A percentile compares a stretch with the other conserved stretches of the same genome.
phyloP scores from a whole-genome alignment of 1,139 yeast genomes.

The Debaryomycetaceae sp. region DNA sequence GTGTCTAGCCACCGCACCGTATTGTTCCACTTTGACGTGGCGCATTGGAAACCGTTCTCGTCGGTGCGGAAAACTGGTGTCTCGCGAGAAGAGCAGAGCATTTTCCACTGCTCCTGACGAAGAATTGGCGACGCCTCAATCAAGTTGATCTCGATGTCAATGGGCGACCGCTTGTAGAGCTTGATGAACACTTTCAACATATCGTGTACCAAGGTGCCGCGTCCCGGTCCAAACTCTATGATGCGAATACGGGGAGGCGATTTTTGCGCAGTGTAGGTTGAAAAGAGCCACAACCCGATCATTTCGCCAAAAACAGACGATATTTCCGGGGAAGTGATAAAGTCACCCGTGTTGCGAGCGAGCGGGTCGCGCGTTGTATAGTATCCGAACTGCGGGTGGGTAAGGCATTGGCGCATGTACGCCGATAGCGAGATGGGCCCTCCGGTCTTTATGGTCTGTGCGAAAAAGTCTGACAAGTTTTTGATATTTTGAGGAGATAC shows the following conservation, averaged over 20 bases:
- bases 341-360: slow-evolving; percentile 55
- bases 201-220: slow-evolving; percentile 71
- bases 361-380: slow-evolving; percentile 72
- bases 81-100: slow-evolving; percentile 29
- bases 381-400: slow-evolving; percentile 72
- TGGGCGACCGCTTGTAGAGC: slow-evolving; percentile 20
- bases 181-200: slow-evolving; percentile 37
- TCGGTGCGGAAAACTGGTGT: slow-evolving; percentile 9
- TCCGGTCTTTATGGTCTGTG: slow-evolving; percentile 49
- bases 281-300: slow-evolving; percentile 64
- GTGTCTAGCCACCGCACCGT: slow-evolving; percentile 60
- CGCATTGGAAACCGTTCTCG: slow-evolving; percentile 21
- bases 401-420: slow-evolving; percentile 74
- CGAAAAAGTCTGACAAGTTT: slow-evolving; percentile 30
- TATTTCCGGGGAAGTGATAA: slow-evolving; percentile 79
- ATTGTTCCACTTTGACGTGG: slow-evolving; percentile 45
- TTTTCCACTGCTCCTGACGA: slow-evolving; percentile 43
- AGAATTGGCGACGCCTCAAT: slow-evolving; percentile 68
- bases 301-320: slow-evolving; percentile 84
- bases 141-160: slow-evolving; percentile 36
- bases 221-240: slow-evolving; percentile 87
- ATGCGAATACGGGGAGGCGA: slow-evolving; percentile 40
- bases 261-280: slow-evolving; percentile 51
- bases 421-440: slow-evolving; percentile 71
- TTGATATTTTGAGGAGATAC: slow-evolving; percentile 8